Percentiles rank a stretch among this genome's conserved stretches.
Conservation (phyloP, 768 basidiomycete species). For the Pleurotus pulmonarius region DNA sequence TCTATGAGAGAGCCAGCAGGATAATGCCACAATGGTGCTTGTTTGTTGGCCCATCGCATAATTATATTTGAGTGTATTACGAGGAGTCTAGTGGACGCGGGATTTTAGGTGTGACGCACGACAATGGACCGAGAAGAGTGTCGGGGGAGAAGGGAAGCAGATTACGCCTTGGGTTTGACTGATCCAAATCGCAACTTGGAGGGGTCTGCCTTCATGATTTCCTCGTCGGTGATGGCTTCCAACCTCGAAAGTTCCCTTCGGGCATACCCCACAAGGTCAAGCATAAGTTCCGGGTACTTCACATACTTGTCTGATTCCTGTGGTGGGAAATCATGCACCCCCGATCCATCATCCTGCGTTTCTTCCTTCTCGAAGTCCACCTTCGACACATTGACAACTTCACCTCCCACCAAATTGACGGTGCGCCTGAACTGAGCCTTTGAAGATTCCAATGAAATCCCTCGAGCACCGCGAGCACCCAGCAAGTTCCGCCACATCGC, state of each 20-base stretch:
- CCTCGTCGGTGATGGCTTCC: slow-evolving; percentile 45
- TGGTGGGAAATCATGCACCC: slow-evolving; percentile 67
- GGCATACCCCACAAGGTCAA: slow-evolving; percentile 63
- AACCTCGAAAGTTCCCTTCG: slow-evolving; percentile 70
- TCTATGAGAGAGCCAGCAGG: no score
- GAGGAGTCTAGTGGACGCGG: no score
- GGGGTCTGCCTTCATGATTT: slow-evolving; percentile 35
- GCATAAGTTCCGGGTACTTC: slow-evolving; percentile 71
- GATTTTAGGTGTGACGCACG: no score
- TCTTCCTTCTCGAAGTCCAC: slow-evolving; percentile 58
- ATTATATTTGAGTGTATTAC: no score
- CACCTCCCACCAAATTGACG: slow-evolving; percentile 69
- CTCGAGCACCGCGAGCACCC: slow-evolving; percentile 76
- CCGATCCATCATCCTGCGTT: slow-evolving; percentile 59
- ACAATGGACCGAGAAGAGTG: no score
- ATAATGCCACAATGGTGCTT: no score
- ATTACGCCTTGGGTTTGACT: slow-evolving; percentile 13
- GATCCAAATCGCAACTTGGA: slow-evolving; percentile 35
- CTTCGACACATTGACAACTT: slow-evolving; percentile 56
- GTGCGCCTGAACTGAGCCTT: slow-evolving; percentile 47
- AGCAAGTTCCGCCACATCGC: slow-evolving; percentile 92
- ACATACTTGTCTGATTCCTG: slow-evolving; percentile 66
- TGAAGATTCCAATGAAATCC: slow-evolving; percentile 44
- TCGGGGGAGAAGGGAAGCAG: not conserved
- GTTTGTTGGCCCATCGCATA: no score